Evolutionary conservation across 495 filamentous ascomycete genomes (phyloP), one percentile per base, ranked within the genome.

Genomic region (Xylona heveae): DNA sequence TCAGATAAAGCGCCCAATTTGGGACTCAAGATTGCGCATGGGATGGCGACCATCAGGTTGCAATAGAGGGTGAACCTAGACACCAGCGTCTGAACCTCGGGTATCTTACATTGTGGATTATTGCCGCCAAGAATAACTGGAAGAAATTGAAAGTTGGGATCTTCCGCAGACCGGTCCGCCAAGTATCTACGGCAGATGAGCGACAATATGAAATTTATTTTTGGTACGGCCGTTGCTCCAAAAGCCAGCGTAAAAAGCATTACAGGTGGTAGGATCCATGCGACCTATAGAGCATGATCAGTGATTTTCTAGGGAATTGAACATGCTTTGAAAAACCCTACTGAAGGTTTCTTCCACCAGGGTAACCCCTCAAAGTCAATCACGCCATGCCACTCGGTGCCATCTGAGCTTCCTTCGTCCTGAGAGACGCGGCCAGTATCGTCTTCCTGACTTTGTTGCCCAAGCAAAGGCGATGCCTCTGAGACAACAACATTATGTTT

Each of bases 1-100:
- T 97, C 88, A 1, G 85, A 94, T 14, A 93, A 52, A 0, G 73
- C 63, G 2, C 88, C 88, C 3, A 97, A 49, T 35, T 76, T 78
- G 2, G 88, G 88, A 28, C 74, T 74, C 15, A 70, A 70, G 39
- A 94, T 44, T 5, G 83, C 81, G 33, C 65, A 61, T 2, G 92
- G 49, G 3, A 74, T 53, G 2, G 84, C 85, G 3, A 65, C 59
- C 12, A 75, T 59, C 22, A 92, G 60, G 35, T 61, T 74, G 34
- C 78, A 54, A 40, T 74, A 71, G 1, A 94, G 63, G 19, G 64
- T 68, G 44, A 93, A 92, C 19, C 65, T 66, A 5, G 88, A 65
- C 1, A 78, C 74, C n/a, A 62, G 55, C 5, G 70, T 58, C 44
- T 83, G 77, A 4, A 95, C 68, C 28, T 75, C 66, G 4, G 71